These are phyloP conservation scores for Eutrema japonicum DNA, from an alignment of 345 rosid genomes.

Conservation along the genomic window DNA sequence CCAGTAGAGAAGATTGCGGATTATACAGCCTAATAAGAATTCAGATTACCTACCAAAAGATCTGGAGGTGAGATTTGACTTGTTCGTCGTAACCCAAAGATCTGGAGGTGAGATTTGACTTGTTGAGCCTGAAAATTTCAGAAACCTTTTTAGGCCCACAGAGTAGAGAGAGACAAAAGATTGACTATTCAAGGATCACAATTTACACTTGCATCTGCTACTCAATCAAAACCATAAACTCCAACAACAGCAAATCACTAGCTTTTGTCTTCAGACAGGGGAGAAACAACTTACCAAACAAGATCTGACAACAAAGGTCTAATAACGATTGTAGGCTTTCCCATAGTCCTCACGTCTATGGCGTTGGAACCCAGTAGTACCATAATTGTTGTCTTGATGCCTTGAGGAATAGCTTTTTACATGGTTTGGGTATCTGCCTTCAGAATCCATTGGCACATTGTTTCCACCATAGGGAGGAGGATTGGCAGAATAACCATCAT, in stretches of 20 bases:
- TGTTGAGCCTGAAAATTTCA: slow-evolving; percentile 32
- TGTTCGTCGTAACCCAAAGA: slow-evolving; percentile 11
- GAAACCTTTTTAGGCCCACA: slow-evolving; percentile 21
- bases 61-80: slow-evolving; percentile 8
- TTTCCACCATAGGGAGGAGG: slow-evolving; percentile 63
- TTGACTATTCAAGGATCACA: neutral
- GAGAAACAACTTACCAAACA: slow-evolving; percentile 66
- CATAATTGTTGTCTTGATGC: slow-evolving; percentile 60
- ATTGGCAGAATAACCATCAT: slow-evolving; percentile 58
- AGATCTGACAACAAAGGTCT: slow-evolving; percentile 42
- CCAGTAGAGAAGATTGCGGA: neutral
- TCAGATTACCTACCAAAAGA: neutral
- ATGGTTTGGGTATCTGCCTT: slow-evolving; percentile 65
- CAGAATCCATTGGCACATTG: slow-evolving; percentile 60
- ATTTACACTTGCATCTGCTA: neutral
- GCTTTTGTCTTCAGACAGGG: slow-evolving; percentile 32
- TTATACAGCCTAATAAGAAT: neutral
- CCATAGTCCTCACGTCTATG: slow-evolving; percentile 86
- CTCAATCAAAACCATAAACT: slow-evolving; percentile 10
- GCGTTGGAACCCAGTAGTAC: slow-evolving; percentile 61
- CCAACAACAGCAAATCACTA: slow-evolving; percentile 23
- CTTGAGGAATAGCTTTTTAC: slow-evolving; percentile 71
- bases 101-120: slow-evolving; percentile 9
- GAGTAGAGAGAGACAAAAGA: neutral
- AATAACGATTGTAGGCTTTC: slow-evolving; percentile 79